Evolutionary conservation across 192 early-diverging fungal genomes (phyloP).

Genomic region (Coemansia sp.): DNA sequence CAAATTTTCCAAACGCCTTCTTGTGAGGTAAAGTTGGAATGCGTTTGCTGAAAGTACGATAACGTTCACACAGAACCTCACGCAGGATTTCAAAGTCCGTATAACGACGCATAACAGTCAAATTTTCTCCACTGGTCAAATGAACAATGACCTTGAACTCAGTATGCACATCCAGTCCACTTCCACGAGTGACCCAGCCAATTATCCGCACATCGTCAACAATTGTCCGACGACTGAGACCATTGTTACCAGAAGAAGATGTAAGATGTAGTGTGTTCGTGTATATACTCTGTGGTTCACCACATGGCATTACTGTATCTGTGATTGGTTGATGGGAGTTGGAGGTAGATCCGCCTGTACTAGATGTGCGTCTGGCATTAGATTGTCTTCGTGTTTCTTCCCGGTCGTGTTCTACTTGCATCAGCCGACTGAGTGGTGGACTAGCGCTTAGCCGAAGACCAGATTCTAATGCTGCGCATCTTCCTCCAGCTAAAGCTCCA

Average conservation of each 20-base stretch:
- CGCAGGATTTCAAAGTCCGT: conserved; percentile 50
- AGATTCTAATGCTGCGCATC: background rate
- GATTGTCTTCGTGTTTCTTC: background rate
- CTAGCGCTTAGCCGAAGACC: conserved; percentile 5
- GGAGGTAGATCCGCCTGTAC: background rate
- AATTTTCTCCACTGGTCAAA: conserved; percentile 27
- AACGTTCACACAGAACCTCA: conserved; percentile 35
- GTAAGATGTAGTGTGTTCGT: background rate
- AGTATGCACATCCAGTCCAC: conserved; percentile 48
- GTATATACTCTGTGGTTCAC: background rate
- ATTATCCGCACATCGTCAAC: conserved; percentile 51
- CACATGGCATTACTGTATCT: background rate
- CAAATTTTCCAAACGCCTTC: conserved; percentile 54
- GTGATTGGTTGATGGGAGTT: background rate
- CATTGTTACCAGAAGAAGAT: background rate
- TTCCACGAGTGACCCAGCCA: conserved; percentile 45
- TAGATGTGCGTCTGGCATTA: background rate
- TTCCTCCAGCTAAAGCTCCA: background rate
- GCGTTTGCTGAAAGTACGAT: conserved; percentile 37
- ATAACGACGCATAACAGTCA: conserved; percentile 49
- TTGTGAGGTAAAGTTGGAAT: conserved; percentile 48
- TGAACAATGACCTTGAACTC: conserved; percentile 50
- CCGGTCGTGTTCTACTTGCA: conserved; percentile 38
- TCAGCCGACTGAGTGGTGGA: conserved; percentile 36
- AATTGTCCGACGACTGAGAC: conserved; percentile 16